These are phyloP conservation scores for Trifolium pratense DNA, from an alignment of 306 rosid species.

Conservation along the genomic window DNA sequence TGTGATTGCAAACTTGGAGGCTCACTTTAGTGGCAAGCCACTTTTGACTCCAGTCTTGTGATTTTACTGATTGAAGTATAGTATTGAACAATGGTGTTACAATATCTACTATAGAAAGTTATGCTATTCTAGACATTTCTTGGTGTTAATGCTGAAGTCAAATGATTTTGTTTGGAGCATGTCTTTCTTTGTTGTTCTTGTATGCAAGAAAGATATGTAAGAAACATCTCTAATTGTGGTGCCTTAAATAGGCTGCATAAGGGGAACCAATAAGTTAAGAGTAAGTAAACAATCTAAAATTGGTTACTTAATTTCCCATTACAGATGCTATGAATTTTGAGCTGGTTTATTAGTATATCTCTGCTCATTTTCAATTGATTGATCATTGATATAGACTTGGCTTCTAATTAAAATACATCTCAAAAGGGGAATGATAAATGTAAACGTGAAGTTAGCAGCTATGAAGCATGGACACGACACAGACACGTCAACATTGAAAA, in stretches of 20 bases:
- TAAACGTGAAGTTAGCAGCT: not conserved
- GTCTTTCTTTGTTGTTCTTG: not conserved
- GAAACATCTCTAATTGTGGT: not conserved
- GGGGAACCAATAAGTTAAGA: too few species aligned
- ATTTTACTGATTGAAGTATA: constrained; percentile 26
- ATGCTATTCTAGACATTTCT: not conserved
- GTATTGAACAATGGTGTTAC: not conserved
- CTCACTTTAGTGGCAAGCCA: constrained; percentile 57
- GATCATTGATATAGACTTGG: not conserved
- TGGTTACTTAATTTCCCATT: too few species aligned
- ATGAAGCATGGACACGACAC: too few species aligned
- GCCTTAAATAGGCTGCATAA: not conserved
- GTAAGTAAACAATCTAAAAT: too few species aligned
- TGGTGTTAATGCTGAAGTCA: not conserved
- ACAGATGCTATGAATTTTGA: too few species aligned
- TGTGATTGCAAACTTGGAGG: constrained; percentile 67
- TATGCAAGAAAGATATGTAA: not conserved
- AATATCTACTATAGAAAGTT: not conserved
- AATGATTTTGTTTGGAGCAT: not conserved
- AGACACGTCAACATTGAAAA: too few species aligned
- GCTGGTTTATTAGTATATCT: too few species aligned
- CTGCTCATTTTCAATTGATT: not conserved
- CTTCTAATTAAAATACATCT: not conserved
- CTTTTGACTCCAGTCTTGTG: constrained; percentile 53
- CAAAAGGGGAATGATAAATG: not conserved